Evolutionary conservation across 345 rosid genomes (phyloP).

Genomic region (Salix caprea): DNA sequence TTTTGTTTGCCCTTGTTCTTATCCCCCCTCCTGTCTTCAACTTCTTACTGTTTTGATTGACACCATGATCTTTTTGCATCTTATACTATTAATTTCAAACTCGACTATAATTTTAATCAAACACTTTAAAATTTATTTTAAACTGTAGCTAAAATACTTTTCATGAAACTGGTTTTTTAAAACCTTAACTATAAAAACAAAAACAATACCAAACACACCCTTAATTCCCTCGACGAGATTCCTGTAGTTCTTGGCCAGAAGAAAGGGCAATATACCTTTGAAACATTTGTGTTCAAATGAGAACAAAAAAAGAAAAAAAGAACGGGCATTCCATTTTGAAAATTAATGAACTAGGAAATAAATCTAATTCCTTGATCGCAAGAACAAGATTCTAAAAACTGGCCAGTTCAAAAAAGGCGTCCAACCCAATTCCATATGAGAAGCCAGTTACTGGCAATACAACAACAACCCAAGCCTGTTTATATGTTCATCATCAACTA

Average conservation of each 20-base stretch:
- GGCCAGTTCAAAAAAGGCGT: constrained; percentile 5
- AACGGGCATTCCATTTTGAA: not conserved
- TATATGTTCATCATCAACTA: constrained; percentile 36
- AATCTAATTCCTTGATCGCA: not conserved
- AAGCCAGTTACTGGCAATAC: not conserved
- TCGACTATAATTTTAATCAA: no score
- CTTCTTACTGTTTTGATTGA: no score
- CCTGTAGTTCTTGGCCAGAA: not conserved
- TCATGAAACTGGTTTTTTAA: rapidly evolving
- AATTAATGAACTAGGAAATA: not conserved
- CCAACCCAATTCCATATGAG: not conserved
- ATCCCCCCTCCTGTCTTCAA: no score
- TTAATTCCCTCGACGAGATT: not conserved
- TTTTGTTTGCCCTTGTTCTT: no score
- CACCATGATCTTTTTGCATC: no score
- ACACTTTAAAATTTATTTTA: no score
- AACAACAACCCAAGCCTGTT: not conserved
- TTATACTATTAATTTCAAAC: no score
- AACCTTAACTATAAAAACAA: no score
- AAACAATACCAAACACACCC: no score
- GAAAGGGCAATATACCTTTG: not conserved
- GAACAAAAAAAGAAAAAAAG: not conserved
- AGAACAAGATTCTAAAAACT: not conserved
- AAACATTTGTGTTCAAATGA: not conserved
- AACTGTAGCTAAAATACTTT: rapidly evolving